Percentiles rank a stretch among this genome's conserved stretches.
phyloP scores from a whole-genome alignment of 371 early-diverging fungal species.

The Mortierella sp. region DNA sequence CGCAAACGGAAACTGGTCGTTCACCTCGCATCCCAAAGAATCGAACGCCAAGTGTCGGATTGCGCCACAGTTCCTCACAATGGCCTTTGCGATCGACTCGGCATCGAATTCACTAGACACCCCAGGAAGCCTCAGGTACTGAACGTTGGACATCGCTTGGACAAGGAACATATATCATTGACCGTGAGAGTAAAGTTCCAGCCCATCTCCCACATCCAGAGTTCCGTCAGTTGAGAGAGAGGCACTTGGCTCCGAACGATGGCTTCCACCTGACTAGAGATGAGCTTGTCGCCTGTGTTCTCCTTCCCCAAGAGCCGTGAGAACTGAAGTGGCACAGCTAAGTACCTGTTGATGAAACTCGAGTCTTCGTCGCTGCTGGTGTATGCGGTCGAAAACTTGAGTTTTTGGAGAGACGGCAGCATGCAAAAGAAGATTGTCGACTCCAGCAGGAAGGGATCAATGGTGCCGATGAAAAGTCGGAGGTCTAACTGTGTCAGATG shows the following conservation, averaged over 20 bases:
- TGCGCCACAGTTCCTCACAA: not conserved
- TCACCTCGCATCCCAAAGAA: not conserved
- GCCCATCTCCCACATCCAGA: not conserved
- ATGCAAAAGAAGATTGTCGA: not conserved
- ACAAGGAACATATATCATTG: not conserved
- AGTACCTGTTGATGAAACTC: not conserved
- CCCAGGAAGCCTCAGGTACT: not conserved
- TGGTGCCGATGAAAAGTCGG: not conserved
- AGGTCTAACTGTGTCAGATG: not conserved
- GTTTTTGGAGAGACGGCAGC: not conserved
- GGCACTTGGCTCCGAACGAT: not conserved
- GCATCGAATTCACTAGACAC: not conserved
- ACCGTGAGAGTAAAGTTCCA: too few relatives aligned
- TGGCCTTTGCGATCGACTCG: not conserved
- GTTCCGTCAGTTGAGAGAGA: not conserved
- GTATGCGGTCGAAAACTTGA: not conserved
- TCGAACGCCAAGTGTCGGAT: not conserved
- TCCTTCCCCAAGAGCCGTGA: not conserved
- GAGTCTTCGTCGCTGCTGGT: not conserved
- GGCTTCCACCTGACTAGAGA: not conserved
- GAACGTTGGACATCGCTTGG: not conserved
- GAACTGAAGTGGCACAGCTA: too few relatives aligned
- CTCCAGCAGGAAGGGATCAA: not conserved
- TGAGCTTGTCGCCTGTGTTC: not conserved
- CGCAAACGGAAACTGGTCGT: not conserved